Conservation (phyloP, 1,284 basidiomycete species). For the Puccinia horiana region DNA sequence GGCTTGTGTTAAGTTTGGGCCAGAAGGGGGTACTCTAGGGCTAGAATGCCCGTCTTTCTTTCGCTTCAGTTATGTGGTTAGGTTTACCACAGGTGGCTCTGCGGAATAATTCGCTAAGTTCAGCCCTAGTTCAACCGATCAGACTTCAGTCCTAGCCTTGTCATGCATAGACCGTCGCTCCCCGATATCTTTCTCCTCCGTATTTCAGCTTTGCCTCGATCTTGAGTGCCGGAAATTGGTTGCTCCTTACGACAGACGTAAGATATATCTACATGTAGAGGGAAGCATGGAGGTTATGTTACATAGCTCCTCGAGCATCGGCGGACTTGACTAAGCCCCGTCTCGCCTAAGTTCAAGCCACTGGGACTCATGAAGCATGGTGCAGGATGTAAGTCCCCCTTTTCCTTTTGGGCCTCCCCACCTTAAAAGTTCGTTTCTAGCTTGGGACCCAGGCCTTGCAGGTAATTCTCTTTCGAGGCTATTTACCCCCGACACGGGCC, state of each 20-base stretch:
- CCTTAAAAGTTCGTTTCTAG: no score
- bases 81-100: no score
- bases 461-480: no score
- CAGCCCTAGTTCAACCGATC: no score
- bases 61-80: no score
- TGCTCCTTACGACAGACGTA: neutral
- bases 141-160: no score
- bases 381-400: neutral
- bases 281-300: neutral
- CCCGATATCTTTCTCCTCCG: neutral
- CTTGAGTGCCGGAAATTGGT: neutral
- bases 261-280: neutral
- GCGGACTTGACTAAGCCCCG: neutral
- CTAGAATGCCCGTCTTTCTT: no score
- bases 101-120: no score
- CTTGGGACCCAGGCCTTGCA: no score
- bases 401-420: neutral
- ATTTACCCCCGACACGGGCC: neutral
- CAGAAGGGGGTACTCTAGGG: no score
- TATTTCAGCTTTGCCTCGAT: neutral
- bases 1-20: no score
- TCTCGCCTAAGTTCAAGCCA: neutral
- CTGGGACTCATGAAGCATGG: neutral
- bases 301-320: neutral
- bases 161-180: no score